A percentile compares a stretch with the other conserved stretches of the same genome.
Conservation (phyloP, 352 stramenopile species). For the Pythium sp. region DNA sequence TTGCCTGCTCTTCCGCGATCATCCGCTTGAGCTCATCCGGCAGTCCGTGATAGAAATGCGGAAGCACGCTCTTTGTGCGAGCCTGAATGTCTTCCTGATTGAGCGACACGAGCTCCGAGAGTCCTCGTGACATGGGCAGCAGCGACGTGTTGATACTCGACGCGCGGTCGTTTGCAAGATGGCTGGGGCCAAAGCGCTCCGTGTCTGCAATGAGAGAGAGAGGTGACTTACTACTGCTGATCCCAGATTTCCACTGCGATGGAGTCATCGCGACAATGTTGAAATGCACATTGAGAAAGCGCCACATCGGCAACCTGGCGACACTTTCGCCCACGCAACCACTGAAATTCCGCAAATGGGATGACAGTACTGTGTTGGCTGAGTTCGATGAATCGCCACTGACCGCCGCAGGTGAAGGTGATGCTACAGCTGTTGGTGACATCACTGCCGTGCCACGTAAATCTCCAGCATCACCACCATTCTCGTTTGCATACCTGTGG, state of each 20-base stretch:
- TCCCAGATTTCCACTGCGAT: slow-evolving; percentile 34
- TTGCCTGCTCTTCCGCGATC: slow-evolving; percentile 56
- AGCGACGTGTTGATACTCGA: slow-evolving; percentile 34
- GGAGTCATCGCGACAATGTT: slow-evolving; percentile 43
- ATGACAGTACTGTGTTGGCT: background rate
- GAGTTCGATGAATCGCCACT: slow-evolving; percentile 1
- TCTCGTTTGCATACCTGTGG: background rate
- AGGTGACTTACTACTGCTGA: background rate
- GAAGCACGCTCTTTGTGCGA: slow-evolving; percentile 34
- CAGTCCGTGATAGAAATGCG: slow-evolving; percentile 77
- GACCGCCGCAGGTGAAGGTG: slow-evolving; percentile 9
- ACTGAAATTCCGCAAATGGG: slow-evolving; percentile 34
- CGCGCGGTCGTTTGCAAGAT: slow-evolving; percentile 48
- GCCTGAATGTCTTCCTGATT: slow-evolving; percentile 35
- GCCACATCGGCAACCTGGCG: slow-evolving; percentile 38
- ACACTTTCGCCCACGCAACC: slow-evolving; percentile 33
- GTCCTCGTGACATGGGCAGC: slow-evolving; percentile 32
- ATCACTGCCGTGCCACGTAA: background rate
- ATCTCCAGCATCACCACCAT: background rate
- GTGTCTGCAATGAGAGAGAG: slow-evolving; percentile 27
- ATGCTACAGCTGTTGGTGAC: background rate
- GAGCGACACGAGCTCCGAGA: slow-evolving; percentile 34
- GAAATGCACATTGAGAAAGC: slow-evolving; percentile 36
- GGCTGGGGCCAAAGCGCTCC: slow-evolving; percentile 51
- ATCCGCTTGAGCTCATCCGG: slow-evolving; percentile 70